A percentile compares a stretch with the other conserved stretches of the same genome.
These are phyloP conservation scores for Peltaster fructicola DNA, from an alignment of 2,329 filamentous ascomycete species.

Conservation along the genomic window DNA sequence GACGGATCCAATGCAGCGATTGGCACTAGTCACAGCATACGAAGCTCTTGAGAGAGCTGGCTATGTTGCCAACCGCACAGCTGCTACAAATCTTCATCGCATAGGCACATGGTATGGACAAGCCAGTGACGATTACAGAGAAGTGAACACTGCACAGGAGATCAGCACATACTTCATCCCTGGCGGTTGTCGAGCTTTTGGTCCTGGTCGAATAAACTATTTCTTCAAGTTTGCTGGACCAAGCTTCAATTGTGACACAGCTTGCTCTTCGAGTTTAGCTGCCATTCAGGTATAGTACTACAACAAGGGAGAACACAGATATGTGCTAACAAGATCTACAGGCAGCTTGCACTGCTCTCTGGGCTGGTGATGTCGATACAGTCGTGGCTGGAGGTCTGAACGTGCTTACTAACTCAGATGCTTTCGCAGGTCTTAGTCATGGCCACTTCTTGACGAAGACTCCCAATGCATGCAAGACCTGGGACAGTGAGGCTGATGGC, in stretches of 20 bases:
- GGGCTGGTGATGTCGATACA: constrained; percentile 14
- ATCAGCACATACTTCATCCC: constrained; percentile 12
- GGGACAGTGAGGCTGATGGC: constrained; percentile 13
- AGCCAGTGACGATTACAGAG: constrained; percentile 17
- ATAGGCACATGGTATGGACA: constrained; percentile 20
- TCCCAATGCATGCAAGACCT: constrained; percentile 12
- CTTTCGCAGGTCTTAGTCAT: constrained; percentile 10
- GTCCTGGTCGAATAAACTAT: constrained; percentile 11
- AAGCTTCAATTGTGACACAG: constrained; percentile 14
- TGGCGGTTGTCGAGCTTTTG: constrained; percentile 13
- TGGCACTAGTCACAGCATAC: constrained; percentile 13
- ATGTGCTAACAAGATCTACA: constrained; percentile 2
- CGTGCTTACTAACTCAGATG: constrained; percentile 14
- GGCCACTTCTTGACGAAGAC: constrained; percentile 13
- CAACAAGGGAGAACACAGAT: neutral
- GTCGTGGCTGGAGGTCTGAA: constrained; percentile 15
- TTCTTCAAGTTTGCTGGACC: constrained; percentile 13
- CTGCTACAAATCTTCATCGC: constrained; percentile 12
- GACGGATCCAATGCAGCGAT: constrained; percentile 10
- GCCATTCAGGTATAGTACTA: constrained; percentile 6
- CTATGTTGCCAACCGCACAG: constrained; percentile 14
- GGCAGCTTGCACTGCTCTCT: constrained; percentile 12
- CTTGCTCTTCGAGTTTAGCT: constrained; percentile 14
- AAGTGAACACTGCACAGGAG: constrained; percentile 12
- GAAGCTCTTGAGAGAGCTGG: constrained; percentile 13